phyloP scores from a whole-genome alignment of 2,329 filamentous ascomycete genomes.

The Penicillium sp. region DNA sequence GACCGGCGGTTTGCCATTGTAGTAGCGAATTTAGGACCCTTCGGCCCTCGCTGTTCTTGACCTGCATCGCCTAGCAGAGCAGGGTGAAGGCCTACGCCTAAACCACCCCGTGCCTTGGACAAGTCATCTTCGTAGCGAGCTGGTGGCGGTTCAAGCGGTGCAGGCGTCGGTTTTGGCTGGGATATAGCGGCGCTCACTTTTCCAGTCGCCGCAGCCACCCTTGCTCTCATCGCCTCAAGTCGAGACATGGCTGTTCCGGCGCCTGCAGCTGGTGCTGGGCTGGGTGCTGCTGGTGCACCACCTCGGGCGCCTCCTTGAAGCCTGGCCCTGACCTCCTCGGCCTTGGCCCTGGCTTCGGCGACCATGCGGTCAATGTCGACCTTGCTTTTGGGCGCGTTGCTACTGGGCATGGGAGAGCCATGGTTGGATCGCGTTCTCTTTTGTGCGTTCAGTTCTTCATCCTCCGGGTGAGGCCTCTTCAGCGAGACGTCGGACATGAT shows the following conservation, averaged over 20 bases:
- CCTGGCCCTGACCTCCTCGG: conserved; percentile 46
- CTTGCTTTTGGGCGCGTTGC: conserved; percentile 31
- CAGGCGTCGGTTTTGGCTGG: conserved; percentile 42
- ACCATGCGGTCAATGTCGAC: conserved; percentile 47
- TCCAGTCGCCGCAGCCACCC: conserved; percentile 70
- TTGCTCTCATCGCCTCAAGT: conserved; percentile 74
- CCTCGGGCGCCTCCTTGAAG: conserved; percentile 38
- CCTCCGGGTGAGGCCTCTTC: conserved; percentile 48
- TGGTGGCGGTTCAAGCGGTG: conserved; percentile 29
- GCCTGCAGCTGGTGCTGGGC: conserved; percentile 33
- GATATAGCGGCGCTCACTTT: conserved; percentile 41
- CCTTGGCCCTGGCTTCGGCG: conserved; percentile 46
- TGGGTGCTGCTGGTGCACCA: conserved; percentile 25
- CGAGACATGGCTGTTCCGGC: conserved; percentile 52
- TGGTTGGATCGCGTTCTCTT: conserved; percentile 49
- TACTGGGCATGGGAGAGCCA: conserved; percentile 44
- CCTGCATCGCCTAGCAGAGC: conserved; percentile 56
- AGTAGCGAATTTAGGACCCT: conserved; percentile 50
- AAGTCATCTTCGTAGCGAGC: conserved; percentile 47
- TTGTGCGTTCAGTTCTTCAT: conserved; percentile 41
- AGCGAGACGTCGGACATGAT: conserved; percentile 44
- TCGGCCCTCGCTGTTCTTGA: conserved; percentile 41
- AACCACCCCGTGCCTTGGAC: conserved; percentile 58
- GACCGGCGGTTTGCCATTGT: conserved; percentile 53
- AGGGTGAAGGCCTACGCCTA: conserved; percentile 74